A percentile compares a stretch with the other conserved stretches of the same genome.
phyloP scores from a whole-genome alignment of 805 yeast species.

The Wickerhamomyces alni region DNA sequence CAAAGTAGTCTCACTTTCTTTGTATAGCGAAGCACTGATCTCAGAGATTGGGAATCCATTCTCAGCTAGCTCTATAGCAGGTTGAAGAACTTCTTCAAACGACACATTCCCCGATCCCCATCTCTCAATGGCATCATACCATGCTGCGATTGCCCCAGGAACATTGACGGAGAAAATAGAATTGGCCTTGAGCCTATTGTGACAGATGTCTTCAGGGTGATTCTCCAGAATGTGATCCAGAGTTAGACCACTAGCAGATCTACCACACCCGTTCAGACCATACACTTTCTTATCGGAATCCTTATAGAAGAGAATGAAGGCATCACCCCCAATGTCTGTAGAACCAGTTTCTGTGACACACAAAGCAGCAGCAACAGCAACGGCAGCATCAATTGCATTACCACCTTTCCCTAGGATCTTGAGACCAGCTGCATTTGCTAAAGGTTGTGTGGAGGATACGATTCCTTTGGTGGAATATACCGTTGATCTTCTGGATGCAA shows the following conservation, averaged over 20 bases:
- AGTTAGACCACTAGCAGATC: conserved; percentile 47
- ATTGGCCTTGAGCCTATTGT: conserved; percentile 42
- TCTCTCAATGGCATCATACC: conserved; percentile 60
- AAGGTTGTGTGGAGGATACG: conserved; percentile 70
- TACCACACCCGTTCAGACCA: conserved; percentile 75
- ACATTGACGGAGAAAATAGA: conserved; percentile 62
- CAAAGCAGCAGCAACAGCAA: conserved; percentile 52
- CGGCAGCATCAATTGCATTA: conserved; percentile 61
- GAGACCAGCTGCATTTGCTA: conserved; percentile 71
- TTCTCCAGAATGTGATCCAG: conserved; percentile 41
- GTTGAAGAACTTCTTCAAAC: conserved; percentile 50
- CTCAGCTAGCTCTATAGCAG: conserved; percentile 66
- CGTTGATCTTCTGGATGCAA: conserved; percentile 60
- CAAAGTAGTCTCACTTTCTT: conserved; percentile 33
- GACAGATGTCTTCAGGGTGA: conserved; percentile 34
- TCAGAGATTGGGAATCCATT: conserved; percentile 61
- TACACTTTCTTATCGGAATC: conserved; percentile 42
- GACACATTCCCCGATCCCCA: conserved; percentile 73
- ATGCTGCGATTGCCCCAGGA: conserved; percentile 78
- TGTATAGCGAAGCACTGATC: conserved; percentile 50
- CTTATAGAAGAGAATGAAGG: conserved; percentile 57
- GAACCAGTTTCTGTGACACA: conserved; percentile 53
- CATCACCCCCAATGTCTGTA: conserved; percentile 64
- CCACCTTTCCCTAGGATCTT: conserved; percentile 66
- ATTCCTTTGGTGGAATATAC: conserved; percentile 71